phyloP scores from a whole-genome alignment of 495 filamentous ascomycete genomes.

The Cudoniella acicularis region DNA sequence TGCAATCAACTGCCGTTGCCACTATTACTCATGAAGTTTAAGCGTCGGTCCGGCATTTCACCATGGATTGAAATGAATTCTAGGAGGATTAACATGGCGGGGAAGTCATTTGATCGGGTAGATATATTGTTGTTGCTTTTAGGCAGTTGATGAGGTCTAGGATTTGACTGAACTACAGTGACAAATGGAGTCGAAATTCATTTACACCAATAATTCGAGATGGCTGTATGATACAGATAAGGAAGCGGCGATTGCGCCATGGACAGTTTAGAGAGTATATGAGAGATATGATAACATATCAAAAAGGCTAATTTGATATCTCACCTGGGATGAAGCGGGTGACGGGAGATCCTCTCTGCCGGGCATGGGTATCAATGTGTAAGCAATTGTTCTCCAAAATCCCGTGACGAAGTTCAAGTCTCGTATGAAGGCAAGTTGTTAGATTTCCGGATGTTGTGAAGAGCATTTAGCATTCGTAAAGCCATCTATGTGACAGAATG shows the following conservation, averaged over 20 bases:
- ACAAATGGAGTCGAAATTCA: not conserved
- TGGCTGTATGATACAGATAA: not conserved
- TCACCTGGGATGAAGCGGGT: too few species aligned
- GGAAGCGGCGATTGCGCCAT: too few species aligned
- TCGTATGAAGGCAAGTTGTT: not conserved
- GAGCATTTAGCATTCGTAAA: slow-evolving; percentile 20
- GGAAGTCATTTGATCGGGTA: not conserved
- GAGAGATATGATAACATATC: not conserved
- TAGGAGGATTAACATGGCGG: not conserved
- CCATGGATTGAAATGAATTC: not conserved
- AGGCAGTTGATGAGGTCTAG: not conserved
- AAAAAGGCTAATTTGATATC: too few species aligned
- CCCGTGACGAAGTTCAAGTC: not conserved
- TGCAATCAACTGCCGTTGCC: not conserved
- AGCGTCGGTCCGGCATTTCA: not conserved
- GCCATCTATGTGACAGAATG: slow-evolving; percentile 29
- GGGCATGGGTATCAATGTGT: too few species aligned
- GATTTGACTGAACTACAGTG: not conserved
- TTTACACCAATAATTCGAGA: not conserved
- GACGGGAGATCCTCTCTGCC: too few species aligned
- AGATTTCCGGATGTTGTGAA: not conserved
- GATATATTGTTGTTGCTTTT: not conserved
- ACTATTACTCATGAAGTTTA: not conserved
- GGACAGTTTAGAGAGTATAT: not conserved
- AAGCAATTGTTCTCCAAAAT: too few species aligned